Evolutionary conservation across 2,329 filamentous ascomycete genomes (phyloP), one percentile per base, ranked within the genome.

Genomic region (Clonostachys chloroleuca): DNA sequence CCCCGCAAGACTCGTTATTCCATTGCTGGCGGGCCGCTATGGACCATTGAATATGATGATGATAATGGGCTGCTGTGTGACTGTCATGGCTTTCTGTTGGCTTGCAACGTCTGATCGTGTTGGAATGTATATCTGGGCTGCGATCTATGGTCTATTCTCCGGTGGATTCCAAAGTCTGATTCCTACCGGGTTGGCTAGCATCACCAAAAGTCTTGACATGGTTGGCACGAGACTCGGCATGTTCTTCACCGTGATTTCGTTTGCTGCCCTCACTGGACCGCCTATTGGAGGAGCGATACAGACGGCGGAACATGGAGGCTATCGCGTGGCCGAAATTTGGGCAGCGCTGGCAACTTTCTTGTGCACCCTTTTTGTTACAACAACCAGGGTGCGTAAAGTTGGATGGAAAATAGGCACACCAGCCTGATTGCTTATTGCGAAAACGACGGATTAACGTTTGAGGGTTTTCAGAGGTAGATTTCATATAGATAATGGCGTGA

Each of bases 221-320:
- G 58, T 69, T 2, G 68, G 68, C 0, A 68, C 68, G 2, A 55
- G 68, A 17, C 54, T 72, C 13, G 68, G 68, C 12, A 72, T 72
- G 68, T 65, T 62, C 1, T 72, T 72, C 12, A 62, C 55, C 41
- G 59, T 72, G 6, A 56, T 60, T 6, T 68, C 66, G 0, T 57
- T 70, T 42, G 65, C 65, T 2, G 61, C 66, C 0, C 46, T 72
- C 12, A 68, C 68, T 0, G 68, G 68, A 0, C 65, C 67, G 5
- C 68, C 68, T 0, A 59, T 71, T 18, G 68, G 68, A 1, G 68
- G 68, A 4, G 60, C 33, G 6, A 12, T 39, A 2, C 56, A 30
- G 24, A 30, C 24, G 9, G 24, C 24, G 9, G 24, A 30, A 30
- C 24, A 30, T 30, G 24, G 24, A 30, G 24, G 24, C 24, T 30